Evolutionary conservation across 2,329 filamentous ascomycete genomes (phyloP), one percentile per base, ranked within the genome.

Genomic region (Claviceps capensis): DNA sequence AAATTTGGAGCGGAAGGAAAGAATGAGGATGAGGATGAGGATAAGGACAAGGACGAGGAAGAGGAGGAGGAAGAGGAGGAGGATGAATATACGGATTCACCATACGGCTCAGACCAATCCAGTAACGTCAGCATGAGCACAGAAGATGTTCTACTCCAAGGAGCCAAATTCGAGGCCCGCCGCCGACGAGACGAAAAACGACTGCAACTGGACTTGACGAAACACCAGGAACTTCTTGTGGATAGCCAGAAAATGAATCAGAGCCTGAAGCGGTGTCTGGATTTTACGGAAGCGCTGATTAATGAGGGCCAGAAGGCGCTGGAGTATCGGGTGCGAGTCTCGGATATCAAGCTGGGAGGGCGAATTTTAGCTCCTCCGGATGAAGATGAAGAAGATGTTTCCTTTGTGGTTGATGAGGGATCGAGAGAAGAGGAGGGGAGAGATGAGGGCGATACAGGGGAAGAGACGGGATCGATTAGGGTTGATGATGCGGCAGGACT

Each of bases 171-270:
- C 16, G 54, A 57, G 8, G 55, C 55, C 1, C 72, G 86, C 55
- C 77, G 82, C n/a, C 77, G 80, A 48, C 78, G 79, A 50, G 91
- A 97, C 57, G 88, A 95, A 64, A 84, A 84, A 58, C 81, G 88
- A 34, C 73, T 97, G n/a, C 80, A 85, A 59, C 75, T 89, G 4
- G 93, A 98, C 66, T 75, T 98, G 1, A 78, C 83, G 3, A 91
- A 90, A 63, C 93, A 98, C 65, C 87, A 89, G 58, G 85, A 95
- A 62, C 73, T 97, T 1, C 78, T 98, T 8, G 73, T 89, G 41
- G 90, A 95, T 64, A 93, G 86, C 58, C 89, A 96, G 62, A 94
- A 89, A 70, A 89, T 97, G 74, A 97, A 96, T 63, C 87, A 94
- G 65, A 95, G 87, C 65, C 77, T 98, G 46, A 94, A 88, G 66